Evolutionary conservation across 768 basidiomycete species (phyloP).

Genomic region (Grammothele lineata): DNA sequence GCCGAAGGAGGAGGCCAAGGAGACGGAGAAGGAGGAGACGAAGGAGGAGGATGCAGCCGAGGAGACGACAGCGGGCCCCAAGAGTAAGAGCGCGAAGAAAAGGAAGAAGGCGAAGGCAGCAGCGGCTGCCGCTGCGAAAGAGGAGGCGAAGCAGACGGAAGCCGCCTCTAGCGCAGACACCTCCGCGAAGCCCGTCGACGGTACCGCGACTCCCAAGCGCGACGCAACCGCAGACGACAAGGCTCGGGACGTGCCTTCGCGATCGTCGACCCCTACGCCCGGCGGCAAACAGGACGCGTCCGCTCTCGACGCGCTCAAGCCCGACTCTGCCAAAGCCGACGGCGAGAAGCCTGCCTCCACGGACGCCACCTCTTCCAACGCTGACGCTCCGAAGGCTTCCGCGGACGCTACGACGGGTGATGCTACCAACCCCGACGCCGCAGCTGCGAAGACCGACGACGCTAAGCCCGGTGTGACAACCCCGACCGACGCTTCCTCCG

Average conservation of each 20-base stretch:
- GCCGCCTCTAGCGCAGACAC: background rate
- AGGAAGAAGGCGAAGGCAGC: background rate
- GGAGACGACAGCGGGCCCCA: background rate
- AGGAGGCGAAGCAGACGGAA: background rate
- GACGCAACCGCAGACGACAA: background rate
- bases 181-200: background rate
- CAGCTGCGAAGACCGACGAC: too few relatives aligned
- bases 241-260: too few relatives aligned
- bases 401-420: background rate
- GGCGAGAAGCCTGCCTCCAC: too few relatives aligned
- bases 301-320: too few relatives aligned
- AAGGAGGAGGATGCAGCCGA: background rate
- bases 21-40: slow-evolving; percentile 1
- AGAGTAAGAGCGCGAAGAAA: background rate
- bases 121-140: background rate
- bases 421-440: background rate
- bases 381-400: background rate
- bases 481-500: too few relatives aligned
- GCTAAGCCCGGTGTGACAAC: too few relatives aligned
- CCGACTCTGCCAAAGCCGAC: too few relatives aligned
- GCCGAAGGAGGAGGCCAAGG: background rate
- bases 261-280: too few relatives aligned
- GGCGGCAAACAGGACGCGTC: too few relatives aligned
- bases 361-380: too few relatives aligned
- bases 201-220: background rate